Conservation (phyloP, 2,329 filamentous ascomycete genomes). For the Colletotrichum sp. region DNA sequence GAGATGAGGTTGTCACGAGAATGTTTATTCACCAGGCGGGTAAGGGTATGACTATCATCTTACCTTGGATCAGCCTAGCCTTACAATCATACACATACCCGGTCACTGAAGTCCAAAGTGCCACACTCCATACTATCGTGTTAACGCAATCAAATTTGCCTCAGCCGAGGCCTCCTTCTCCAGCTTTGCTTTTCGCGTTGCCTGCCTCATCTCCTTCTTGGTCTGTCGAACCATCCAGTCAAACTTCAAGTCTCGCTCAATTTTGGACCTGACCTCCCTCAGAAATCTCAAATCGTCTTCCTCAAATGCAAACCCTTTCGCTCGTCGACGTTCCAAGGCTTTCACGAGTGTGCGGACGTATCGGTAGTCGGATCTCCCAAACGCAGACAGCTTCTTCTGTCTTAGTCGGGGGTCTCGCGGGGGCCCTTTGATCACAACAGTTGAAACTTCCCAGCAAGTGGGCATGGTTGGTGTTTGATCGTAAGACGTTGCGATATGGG, state of each 20-base stretch:
- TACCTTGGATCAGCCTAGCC: background rate
- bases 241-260: background rate
- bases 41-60: background rate
- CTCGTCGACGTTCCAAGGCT: background rate
- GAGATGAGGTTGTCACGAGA: background rate
- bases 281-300: background rate
- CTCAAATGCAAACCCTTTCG: background rate
- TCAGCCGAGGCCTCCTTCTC: background rate
- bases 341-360: background rate
- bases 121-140: background rate
- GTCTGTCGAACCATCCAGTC: background rate
- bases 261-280: background rate
- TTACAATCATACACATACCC: background rate
- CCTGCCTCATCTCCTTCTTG: background rate
- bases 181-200: background rate
- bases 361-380: background rate
- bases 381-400: background rate
- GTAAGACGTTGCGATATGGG: background rate
- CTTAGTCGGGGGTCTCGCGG: background rate
- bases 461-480: background rate
- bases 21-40: background rate
- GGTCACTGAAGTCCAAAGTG: background rate
- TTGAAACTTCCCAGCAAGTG: background rate
- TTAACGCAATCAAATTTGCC: background rate
- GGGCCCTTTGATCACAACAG: background rate